Base-by-base conservation (phyloP, 306 rosid species). In the Leucaena leucocephala region DNA sequence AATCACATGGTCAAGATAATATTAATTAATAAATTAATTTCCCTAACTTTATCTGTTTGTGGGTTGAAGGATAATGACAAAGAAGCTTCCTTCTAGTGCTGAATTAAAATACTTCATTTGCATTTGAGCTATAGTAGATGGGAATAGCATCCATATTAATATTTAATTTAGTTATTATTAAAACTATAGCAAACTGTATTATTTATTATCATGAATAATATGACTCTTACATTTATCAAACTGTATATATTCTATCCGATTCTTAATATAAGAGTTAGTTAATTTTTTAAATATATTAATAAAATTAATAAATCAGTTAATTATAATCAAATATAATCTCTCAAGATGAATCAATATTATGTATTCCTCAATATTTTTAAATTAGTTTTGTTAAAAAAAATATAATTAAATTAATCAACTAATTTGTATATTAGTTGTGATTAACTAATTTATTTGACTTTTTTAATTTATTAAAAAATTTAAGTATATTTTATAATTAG, bases 1-100 rank as follows among this genome's bases (percentile, higher is more conserved):
- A 80, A 40, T 76, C 59, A 76, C 69, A 77, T 72, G 76, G 88
- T 83, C 88, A 86, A 81, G 77, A 62, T 81, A 77, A 22, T 5
- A 19, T 55, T 19, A 55, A 65, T 57, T 70, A 34, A 48, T 74
- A 44, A 66, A 43, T 27, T 55, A 68, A 68, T 68, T 22, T 43
- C 21, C 63, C 17, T 63, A 59, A 7, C 19, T 55, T 77, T 62
- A 54, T 33, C 52, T 57, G 44, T 66, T 14, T 63, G 81, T 81
- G 81, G 82, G 85, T 82, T 77, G 77, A 65, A 48, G 48, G 86
- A 88, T 81, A 78, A 81, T 83, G 72, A 71, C 83, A 71, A 78
- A 75, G 82, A 83, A 86, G 77, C 70, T 81, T 83, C 85, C 67
- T 27, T 73, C 22, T 42, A 78, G 89, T 76, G 90, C 84, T 84